Evolutionary conservation across 108 stramenopile species (phyloP), one percentile per base, ranked within the genome.

Genomic region (Skeletonema costatum): DNA sequence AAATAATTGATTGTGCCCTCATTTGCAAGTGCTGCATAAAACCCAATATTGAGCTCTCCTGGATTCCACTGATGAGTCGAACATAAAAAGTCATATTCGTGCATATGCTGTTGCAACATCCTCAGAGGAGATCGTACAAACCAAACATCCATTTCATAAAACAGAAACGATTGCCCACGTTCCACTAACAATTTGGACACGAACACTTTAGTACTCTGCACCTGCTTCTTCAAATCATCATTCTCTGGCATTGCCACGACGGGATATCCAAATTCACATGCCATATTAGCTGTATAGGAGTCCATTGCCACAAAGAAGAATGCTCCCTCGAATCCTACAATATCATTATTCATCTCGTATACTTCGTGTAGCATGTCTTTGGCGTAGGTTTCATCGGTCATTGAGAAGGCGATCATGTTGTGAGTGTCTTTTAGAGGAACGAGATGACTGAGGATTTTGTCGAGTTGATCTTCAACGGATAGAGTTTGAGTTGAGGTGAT

Each of bases 61-160:
- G 73, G 74, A 73, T 83, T 71, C 19, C 73, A 69, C 32, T 80
- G 74, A 53, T 83, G 85, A 5, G 61, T 64, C 0, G 85, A 83
- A 42, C 74, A 65, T 0, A 70, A 65, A 31, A 82, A 32, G 50
- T 86, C 81, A n/a, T 0, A 12, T 9, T 66, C 70, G 42, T 48
- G 41, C 30, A 75, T 74, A 44, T 35, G 74, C 11, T 74, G 32
- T n/a, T 17, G 29, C 1, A 82, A 39, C 2, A 66, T 29, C 16
- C 30, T 17, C 12, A 68, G 62, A 0, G 82, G 78, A 11, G 82
- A 80, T 7, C 62, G 42, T 41, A 83, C 21, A 41, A 78, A 86
- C 85, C 85, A 86, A 58, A 81, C 79, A 65, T 86, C 85, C 81
- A 78, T 78, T 65, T 86, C 85, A 39, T 67, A 78, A 62, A 86